These are phyloP conservation scores for Ogataea populi-albae DNA, from an alignment of 805 yeast genomes.

Conservation along the genomic window DNA sequence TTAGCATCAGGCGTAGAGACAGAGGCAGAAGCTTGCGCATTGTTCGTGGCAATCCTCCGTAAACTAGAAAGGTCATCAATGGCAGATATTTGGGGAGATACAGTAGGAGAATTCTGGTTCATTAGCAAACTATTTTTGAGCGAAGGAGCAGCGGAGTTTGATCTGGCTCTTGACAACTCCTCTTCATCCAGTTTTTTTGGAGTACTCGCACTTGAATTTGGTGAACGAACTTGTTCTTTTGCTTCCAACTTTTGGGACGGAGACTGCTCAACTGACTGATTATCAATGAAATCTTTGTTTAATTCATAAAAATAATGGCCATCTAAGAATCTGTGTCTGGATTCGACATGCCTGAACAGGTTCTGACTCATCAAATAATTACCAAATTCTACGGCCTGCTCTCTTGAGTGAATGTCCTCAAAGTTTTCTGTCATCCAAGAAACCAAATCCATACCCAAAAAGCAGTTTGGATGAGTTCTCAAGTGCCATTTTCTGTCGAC, in stretches of 20 bases:
- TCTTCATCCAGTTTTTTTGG: conserved; percentile 13
- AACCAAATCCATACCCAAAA: conserved; percentile 82
- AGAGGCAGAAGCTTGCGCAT: background rate
- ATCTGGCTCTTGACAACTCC: conserved; percentile 7
- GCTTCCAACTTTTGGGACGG: conserved; percentile 4
- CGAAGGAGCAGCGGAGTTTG: conserved; percentile 16
- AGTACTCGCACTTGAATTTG: conserved; percentile 11
- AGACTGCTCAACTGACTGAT: conserved; percentile 17
- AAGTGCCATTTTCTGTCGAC: conserved; percentile 91
- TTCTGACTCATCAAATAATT: conserved; percentile 70
- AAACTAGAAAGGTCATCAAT: conserved; percentile 9
- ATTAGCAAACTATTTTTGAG: conserved; percentile 5
- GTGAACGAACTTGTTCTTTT: conserved; percentile 7
- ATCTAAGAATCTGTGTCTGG: conserved; percentile 79
- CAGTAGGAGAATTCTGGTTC: conserved; percentile 5
- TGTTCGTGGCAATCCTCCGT: conserved; percentile 3
- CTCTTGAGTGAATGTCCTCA: conserved; percentile 75
- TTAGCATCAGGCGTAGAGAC: background rate
- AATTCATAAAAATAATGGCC: conserved; percentile 90
- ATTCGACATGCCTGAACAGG: conserved; percentile 76
- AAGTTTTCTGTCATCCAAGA: conserved; percentile 80
- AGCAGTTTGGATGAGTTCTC: conserved; percentile 71
- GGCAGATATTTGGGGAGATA: conserved; percentile 14
- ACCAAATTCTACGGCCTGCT: conserved; percentile 80
- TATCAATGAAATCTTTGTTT: conserved; percentile 49